Percentiles rank a stretch among this genome's conserved stretches.
These are phyloP conservation scores for Manihot esculenta DNA, from an alignment of 441 rosid genomes.

Conservation along the genomic window DNA sequence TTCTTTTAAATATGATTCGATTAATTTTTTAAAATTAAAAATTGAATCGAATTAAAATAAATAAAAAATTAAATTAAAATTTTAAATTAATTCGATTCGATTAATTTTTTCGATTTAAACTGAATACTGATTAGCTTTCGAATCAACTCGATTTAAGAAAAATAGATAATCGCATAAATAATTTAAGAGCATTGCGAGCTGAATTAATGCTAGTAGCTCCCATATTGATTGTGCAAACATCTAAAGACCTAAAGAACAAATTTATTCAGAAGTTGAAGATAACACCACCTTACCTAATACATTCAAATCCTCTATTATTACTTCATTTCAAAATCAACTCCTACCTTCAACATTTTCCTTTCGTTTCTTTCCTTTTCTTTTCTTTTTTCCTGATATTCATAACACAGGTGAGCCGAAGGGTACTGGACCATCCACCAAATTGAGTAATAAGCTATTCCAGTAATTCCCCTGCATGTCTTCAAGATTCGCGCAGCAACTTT, in stretches of 20 bases:
- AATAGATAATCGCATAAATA: too few species aligned
- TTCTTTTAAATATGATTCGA: too few species aligned
- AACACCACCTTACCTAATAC: neutral
- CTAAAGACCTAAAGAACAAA: neutral
- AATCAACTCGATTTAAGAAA: too few species aligned
- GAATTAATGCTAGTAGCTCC: neutral
- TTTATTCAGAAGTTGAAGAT: neutral
- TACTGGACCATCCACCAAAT: conserved; percentile 71
- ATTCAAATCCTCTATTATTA: neutral
- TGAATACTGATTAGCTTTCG: too few species aligned
- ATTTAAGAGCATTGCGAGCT: too few species aligned
- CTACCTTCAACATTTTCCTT: neutral
- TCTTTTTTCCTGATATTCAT: conserved; percentile 10
- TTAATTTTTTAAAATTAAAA: too few species aligned
- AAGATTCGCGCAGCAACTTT: conserved; percentile 21
- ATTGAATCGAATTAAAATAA: too few species aligned
- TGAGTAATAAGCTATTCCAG: conserved; percentile 71
- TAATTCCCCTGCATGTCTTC: conserved; percentile 67
- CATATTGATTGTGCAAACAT: neutral
- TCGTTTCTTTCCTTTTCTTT: neutral
- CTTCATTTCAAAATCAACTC: neutral
- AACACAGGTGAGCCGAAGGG: conserved; percentile 50
- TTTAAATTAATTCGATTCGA: too few species aligned
- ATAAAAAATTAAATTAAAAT: too few species aligned
- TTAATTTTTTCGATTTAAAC: too few species aligned